Evolutionary conservation across 23 red algal genomes (phyloP).

Genomic region (Pyropia haitanensis): DNA sequence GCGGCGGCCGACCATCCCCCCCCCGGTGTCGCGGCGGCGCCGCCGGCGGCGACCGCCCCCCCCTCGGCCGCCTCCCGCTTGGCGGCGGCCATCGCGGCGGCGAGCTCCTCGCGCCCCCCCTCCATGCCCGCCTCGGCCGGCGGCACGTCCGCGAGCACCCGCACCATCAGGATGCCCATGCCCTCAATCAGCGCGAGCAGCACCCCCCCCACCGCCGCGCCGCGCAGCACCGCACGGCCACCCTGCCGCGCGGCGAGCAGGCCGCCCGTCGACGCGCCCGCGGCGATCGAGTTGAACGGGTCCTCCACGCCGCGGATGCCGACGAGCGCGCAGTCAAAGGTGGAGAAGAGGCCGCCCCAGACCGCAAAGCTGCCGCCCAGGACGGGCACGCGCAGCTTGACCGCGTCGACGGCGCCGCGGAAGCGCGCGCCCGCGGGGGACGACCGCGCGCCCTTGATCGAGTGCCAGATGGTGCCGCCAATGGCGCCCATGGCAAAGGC

Average conservation of each 20-base stretch:
- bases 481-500: conserved; percentile 95
- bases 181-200: conserved; percentile 95
- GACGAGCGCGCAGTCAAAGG: conserved; percentile 88
- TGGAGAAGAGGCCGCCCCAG: conserved; percentile 98
- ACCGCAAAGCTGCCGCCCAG: conserved; percentile 97
- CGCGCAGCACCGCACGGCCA: conserved; percentile 43
- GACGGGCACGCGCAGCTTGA: conserved; percentile 78
- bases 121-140: conserved; percentile 24
- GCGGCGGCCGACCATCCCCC: background rate
- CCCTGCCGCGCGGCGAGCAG: conserved; percentile 74
- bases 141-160: conserved; percentile 21
- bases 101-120: conserved; percentile 17
- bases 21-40: background rate
- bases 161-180: conserved; percentile 45
- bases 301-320: conserved; percentile 87
- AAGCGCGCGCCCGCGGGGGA: conserved; percentile 82
- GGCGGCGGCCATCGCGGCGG: background rate
- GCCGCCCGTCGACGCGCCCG: conserved; percentile 88
- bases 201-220: conserved; percentile 73
- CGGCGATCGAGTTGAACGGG: conserved; percentile 85
- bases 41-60: background rate
- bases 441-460: conserved; percentile 78
- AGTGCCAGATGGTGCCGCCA: conserved; percentile 96
- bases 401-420: conserved; percentile 81
- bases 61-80: conserved; percentile 12